phyloP scores from a whole-genome alignment of 129 eudicot species.

The Flaveria brownii region DNA sequence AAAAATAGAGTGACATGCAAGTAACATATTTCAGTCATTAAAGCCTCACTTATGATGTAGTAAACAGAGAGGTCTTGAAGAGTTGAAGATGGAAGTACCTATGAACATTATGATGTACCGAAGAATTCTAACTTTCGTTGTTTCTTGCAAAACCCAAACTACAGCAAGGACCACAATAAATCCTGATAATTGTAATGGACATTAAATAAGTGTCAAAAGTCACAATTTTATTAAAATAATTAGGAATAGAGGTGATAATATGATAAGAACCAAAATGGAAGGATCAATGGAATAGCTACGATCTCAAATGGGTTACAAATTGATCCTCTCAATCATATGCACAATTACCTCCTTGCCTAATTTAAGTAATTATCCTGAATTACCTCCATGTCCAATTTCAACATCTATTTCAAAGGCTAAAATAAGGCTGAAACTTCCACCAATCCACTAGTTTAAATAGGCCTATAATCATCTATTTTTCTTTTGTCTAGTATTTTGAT shows the following conservation, averaged over 20 bases:
- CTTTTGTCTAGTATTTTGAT: too few species aligned
- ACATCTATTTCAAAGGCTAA: too few species aligned
- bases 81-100: conserved; percentile 36
- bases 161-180: conserved; percentile 53
- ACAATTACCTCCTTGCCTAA: too few species aligned
- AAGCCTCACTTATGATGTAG: conserved; percentile 19
- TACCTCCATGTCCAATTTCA: too few species aligned
- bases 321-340: too few species aligned
- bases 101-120: conserved; percentile 60
- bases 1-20: conserved; percentile 16
- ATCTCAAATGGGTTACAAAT: too few species aligned
- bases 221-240: conserved; percentile 13
- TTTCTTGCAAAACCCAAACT: conserved; percentile 67
- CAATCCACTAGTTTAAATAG: too few species aligned
- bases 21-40: conserved; percentile 10
- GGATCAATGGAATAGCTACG: too few species aligned
- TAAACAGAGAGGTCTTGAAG: conserved; percentile 5
- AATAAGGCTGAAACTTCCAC: too few species aligned
- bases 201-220: conserved; percentile 1
- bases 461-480: too few species aligned
- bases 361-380: too few species aligned
- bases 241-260: neutral
- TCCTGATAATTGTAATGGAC: conserved; percentile 40
- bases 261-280: too few species aligned
- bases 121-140: conserved; percentile 52